These are phyloP conservation scores for Aspergillus jensenii DNA, from an alignment of 2,329 filamentous ascomycete genomes.

Conservation along the genomic window DNA sequence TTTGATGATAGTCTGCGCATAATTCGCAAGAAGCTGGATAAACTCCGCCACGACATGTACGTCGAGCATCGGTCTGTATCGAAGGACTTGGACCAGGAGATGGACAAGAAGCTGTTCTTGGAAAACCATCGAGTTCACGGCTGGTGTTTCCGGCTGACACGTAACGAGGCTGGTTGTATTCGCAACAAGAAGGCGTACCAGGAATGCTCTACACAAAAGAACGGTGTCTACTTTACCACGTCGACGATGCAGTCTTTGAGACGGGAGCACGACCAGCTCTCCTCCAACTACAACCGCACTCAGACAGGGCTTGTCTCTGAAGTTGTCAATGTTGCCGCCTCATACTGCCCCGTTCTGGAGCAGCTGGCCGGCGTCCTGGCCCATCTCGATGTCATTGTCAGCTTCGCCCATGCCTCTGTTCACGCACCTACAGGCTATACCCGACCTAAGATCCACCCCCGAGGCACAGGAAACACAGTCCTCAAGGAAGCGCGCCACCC, in stretches of 20 bases:
- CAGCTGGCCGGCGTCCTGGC: conserved; percentile 83
- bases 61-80: conserved; percentile 75
- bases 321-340: conserved; percentile 88
- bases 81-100: conserved; percentile 81
- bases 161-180: conserved; percentile 88
- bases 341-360: conserved; percentile 91
- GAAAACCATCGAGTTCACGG: conserved; percentile 96
- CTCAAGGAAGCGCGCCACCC: conserved; percentile 94
- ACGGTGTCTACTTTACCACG: conserved; percentile 97
- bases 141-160: conserved; percentile 92
- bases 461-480: conserved; percentile 82
- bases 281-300: conserved; percentile 90
- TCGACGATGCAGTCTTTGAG: conserved; percentile 74
- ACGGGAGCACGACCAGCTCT: conserved; percentile 90
- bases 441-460: conserved; percentile 82
- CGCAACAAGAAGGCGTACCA: conserved; percentile 87
- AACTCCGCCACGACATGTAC: conserved; percentile 77
- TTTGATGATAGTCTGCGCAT: conserved; percentile 86
- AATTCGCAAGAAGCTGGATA: conserved; percentile 90
- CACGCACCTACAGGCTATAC: conserved; percentile 92
- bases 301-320: conserved; percentile 89
- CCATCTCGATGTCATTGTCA: conserved; percentile 92
- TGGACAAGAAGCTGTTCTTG: conserved; percentile 97
- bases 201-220: conserved; percentile 97
- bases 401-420: conserved; percentile 88